A percentile compares a stretch with the other conserved stretches of the same genome.
Conservation (phyloP, 176 grass and related monocot species). For the Carex myosuroides region DNA sequence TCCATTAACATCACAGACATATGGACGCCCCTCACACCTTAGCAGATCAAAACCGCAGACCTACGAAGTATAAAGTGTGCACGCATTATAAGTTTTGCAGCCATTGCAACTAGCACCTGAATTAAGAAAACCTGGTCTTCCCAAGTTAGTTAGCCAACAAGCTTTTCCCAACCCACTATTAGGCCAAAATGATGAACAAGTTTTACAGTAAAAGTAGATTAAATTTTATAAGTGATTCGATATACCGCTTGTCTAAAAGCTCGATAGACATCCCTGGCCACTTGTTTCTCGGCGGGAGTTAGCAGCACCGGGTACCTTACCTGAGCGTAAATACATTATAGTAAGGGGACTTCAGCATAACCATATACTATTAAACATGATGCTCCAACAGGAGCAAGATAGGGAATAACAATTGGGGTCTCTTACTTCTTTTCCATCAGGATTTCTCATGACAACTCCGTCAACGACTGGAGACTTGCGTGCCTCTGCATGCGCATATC, state of each 20-base stretch:
- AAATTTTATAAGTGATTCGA: constrained; percentile 5
- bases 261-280: constrained; percentile 75
- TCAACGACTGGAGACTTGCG: constrained; percentile 95
- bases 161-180: neutral
- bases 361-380: constrained; percentile 6
- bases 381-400: neutral
- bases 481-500: constrained; percentile 96
- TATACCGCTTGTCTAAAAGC: constrained; percentile 92
- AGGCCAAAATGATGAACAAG: neutral
- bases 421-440: constrained; percentile 89
- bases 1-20: constrained; percentile 97
- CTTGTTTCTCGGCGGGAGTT: constrained; percentile 88
- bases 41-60: constrained; percentile 96
- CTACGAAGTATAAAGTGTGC: constrained; percentile 34
- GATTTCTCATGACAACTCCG: constrained; percentile 96
- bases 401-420: constrained; percentile 4
- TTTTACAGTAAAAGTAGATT: constrained; percentile 6
- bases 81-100: neutral
- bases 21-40: constrained; percentile 75
- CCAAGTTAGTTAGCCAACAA: neutral
- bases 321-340: constrained; percentile 40
- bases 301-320: constrained; percentile 92
- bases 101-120: neutral
- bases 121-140: neutral
- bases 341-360: constrained; percentile 1